phyloP scores from a whole-genome alignment of 768 basidiomycete species.

The Hygrocybe coccinea region DNA sequence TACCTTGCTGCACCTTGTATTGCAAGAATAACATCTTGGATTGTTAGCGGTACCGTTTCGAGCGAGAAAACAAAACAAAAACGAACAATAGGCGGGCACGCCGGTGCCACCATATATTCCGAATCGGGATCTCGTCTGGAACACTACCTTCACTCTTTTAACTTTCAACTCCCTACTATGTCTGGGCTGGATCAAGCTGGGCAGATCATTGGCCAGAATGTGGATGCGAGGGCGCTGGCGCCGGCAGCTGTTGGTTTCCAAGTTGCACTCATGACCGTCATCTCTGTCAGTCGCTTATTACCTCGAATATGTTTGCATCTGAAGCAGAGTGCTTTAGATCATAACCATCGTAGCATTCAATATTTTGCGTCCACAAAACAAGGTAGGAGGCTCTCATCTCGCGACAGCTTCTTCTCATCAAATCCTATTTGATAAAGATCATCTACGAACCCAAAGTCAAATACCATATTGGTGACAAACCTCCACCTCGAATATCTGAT shows the following conservation, averaged over 20 bases:
- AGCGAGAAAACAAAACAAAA: too few relatives aligned
- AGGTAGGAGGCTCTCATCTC: slow-evolving; percentile 39
- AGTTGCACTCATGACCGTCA: slow-evolving; percentile 62
- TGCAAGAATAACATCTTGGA: too few relatives aligned
- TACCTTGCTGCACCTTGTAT: too few relatives aligned
- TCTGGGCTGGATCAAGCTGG: slow-evolving; percentile 36
- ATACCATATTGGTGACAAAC: slow-evolving; percentile 65
- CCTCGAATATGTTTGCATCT: background rate
- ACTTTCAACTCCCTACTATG: slow-evolving; percentile 20
- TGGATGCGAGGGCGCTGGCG: slow-evolving; percentile 61
- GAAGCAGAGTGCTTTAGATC: slow-evolving; percentile 36
- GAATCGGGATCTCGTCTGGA: too few relatives aligned
- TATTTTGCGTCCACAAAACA: slow-evolving; percentile 83
- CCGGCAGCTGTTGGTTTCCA: slow-evolving; percentile 79
- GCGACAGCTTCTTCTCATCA: background rate
- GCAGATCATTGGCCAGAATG: slow-evolving; percentile 34
- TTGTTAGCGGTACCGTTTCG: too few relatives aligned
- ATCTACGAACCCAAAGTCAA: slow-evolving; percentile 84
- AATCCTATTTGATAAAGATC: slow-evolving; percentile 36
- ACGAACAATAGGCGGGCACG: too few relatives aligned
- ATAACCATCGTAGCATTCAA: slow-evolving; percentile 72
- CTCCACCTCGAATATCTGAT: slow-evolving; percentile 66
- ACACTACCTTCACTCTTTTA: background rate
- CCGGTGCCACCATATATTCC: too few relatives aligned
- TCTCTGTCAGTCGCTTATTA: slow-evolving; percentile 56